phyloP scores from a whole-genome alignment of 441 rosid genomes.

The Brassica hybrid region DNA sequence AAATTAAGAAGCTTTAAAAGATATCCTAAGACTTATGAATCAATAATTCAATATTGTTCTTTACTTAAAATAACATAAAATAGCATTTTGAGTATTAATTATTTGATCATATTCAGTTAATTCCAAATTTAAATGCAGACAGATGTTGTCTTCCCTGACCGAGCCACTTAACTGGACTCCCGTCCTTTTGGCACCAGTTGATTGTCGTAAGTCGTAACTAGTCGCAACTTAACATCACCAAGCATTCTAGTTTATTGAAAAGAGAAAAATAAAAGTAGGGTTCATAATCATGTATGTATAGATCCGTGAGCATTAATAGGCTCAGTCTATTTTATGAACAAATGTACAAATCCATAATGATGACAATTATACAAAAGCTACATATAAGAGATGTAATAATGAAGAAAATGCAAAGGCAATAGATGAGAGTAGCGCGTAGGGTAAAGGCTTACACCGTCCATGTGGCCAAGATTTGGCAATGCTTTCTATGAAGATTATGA shows the following conservation, averaged over 20 bases:
- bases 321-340: constrained; percentile 36
- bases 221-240: constrained; percentile 39
- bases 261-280: constrained; percentile 33
- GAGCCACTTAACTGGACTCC: constrained; percentile 29
- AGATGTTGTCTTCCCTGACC: neutral
- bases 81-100: neutral
- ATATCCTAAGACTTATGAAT: constrained; percentile 3
- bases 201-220: constrained; percentile 32
- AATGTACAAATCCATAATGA: constrained; percentile 35
- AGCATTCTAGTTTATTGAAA: constrained; percentile 21
- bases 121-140: constrained; percentile 5
- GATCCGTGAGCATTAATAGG: constrained; percentile 48
- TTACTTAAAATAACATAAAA: neutral
- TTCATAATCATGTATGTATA: constrained; percentile 33
- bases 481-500: constrained; percentile 47
- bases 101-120: neutral
- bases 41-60: neutral
- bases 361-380: constrained; percentile 37
- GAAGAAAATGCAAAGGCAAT: constrained; percentile 38
- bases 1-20: neutral
- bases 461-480: constrained; percentile 48
- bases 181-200: constrained; percentile 16
- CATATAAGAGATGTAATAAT: constrained; percentile 41
- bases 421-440: constrained; percentile 39
- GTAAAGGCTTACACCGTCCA: constrained; percentile 47